Evolutionary conservation across 2,329 filamentous ascomycete genomes (phyloP), one percentile per base, ranked within the genome.

Genomic region (Cercospora citrullina): DNA sequence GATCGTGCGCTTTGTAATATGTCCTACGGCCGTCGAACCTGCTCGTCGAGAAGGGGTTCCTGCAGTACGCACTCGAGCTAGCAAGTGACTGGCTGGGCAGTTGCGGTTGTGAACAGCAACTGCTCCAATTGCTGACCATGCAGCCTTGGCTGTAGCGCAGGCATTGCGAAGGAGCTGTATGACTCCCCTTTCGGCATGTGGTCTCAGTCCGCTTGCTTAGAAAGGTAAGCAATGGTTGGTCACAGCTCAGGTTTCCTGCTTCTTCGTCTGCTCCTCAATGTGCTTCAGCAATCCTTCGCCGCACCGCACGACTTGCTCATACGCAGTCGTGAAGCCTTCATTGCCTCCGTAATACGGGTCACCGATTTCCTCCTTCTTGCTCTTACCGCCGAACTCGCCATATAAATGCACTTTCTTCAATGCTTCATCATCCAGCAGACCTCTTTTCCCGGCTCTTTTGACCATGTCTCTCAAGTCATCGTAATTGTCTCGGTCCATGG

Each of bases 401-500:
- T 95, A 98, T 60, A 98, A 81, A 84, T 80, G 68, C 70, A 82
- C 66, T 75, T 80, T 70, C 63, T 76, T 75, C 72, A 86, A 60
- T 23, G 68, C 69, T 28, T 68, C 68, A 42, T 66, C 67, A 39
- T 83, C n/a, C 45, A 77, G 55, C 30, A 75, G 74, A 21, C 72
- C 73, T 71, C 74, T 77, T 73, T 79, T 80, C n/a, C 79, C 87
- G 72, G 87, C 83, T 68, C 84, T 81, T 66, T 78, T 74, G 71
- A 87, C 83, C 76, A 90, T 80, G 36, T 87, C 84, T 75, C 88
- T 79, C 67, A 96, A 81, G 75, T 96, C 87, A 8, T 85, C 83
- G 55, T 96, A 83, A 78, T 98, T 98, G 57, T 89, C 87, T 60
- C 87, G 84, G 78, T 99, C 95, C 95, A 99, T 99, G 69, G 92